Percentiles rank a stretch among this genome's conserved stretches.
These are phyloP conservation scores for Rhizopogon salebrosus DNA, from an alignment of 768 basidiomycete genomes.

Conservation along the genomic window DNA sequence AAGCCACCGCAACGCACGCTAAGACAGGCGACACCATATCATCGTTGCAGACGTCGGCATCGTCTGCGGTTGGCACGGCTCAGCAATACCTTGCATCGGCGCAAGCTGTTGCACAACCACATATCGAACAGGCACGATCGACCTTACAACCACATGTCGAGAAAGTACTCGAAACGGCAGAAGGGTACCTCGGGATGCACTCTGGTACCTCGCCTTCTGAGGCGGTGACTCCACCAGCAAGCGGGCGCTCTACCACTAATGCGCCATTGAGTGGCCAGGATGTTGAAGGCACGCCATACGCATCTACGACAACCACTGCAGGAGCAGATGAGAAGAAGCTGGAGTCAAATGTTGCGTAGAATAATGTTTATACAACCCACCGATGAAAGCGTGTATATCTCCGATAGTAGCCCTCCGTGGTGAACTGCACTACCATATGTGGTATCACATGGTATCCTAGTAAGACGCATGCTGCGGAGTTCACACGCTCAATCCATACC, in stretches of 20 bases:
- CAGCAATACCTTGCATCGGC: constrained; percentile 25
- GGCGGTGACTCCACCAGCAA: constrained; percentile 6
- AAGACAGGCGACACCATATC: constrained; percentile 22
- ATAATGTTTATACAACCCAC: not conserved
- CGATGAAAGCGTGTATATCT: not conserved
- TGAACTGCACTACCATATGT: too few species aligned
- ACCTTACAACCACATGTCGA: constrained; percentile 29
- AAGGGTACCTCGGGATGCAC: constrained; percentile 12
- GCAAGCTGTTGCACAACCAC: constrained; percentile 17
- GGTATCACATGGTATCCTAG: too few species aligned
- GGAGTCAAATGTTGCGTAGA: constrained; percentile 3
- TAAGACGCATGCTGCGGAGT: too few species aligned
- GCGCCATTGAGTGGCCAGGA: constrained; percentile 35
- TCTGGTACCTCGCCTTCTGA: constrained; percentile 3
- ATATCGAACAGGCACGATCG: constrained; percentile 18
- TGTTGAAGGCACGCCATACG: constrained; percentile 25
- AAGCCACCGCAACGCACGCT: constrained; percentile 26
- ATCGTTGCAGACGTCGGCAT: constrained; percentile 26
- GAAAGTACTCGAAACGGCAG: constrained; percentile 14
- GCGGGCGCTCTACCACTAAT: constrained; percentile 25
- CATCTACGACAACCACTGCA: constrained; percentile 8
- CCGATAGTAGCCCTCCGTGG: too few species aligned
- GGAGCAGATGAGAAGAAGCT: not conserved
- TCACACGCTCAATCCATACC: too few species aligned
- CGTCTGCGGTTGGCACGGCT: constrained; percentile 24